Evolutionary conservation across 352 stramenopile genomes (phyloP).

Genomic region (Pythium inflatum): DNA sequence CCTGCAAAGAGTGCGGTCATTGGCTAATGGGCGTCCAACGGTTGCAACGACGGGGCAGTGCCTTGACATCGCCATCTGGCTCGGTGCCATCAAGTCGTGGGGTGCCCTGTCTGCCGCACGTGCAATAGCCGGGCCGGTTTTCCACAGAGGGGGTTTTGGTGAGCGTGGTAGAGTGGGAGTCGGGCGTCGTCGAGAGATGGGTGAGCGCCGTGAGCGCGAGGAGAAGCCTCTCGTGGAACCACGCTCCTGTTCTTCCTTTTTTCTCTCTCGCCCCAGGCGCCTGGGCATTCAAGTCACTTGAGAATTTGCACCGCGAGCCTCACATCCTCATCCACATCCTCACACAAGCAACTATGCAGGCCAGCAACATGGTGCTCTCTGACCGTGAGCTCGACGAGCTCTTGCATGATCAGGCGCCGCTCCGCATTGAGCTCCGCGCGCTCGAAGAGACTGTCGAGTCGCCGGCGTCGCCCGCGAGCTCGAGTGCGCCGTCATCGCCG

Average conservation of each 20-base stretch:
- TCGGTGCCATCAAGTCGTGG: conserved; percentile 11
- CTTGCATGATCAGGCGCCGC: conserved; percentile 29
- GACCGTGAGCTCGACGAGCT: conserved; percentile 41
- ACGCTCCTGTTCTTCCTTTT: conserved; percentile 4
- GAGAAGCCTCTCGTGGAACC: conserved; percentile 10
- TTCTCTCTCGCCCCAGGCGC: conserved; percentile 4
- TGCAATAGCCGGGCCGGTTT: not conserved
- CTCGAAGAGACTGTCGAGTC: conserved; percentile 9
- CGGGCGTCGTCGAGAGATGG: conserved; percentile 18
- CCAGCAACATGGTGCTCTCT: conserved; percentile 30
- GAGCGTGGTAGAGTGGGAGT: conserved; percentile 25
- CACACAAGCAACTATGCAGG: conserved; percentile 27
- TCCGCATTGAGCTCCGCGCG: conserved; percentile 39
- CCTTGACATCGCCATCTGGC: conserved; percentile 12
- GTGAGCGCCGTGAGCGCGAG: conserved; percentile 15
- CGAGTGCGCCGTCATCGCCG: conserved; percentile 25
- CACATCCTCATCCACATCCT: conserved; percentile 9
- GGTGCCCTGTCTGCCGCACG: not conserved
- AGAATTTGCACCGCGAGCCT: conserved; percentile 29
- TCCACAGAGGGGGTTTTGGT: not conserved
- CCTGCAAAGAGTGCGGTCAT: conserved; percentile 15
- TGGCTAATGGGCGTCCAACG: conserved; percentile 23
- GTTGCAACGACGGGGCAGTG: not conserved
- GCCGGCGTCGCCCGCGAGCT: conserved; percentile 4
- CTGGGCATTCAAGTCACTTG: conserved; percentile 32